Percentiles rank a stretch among this genome's conserved stretches.
These are phyloP conservation scores for Spizellomyces sp. DNA, from an alignment of 192 early-diverging fungal species.

Conservation along the genomic window DNA sequence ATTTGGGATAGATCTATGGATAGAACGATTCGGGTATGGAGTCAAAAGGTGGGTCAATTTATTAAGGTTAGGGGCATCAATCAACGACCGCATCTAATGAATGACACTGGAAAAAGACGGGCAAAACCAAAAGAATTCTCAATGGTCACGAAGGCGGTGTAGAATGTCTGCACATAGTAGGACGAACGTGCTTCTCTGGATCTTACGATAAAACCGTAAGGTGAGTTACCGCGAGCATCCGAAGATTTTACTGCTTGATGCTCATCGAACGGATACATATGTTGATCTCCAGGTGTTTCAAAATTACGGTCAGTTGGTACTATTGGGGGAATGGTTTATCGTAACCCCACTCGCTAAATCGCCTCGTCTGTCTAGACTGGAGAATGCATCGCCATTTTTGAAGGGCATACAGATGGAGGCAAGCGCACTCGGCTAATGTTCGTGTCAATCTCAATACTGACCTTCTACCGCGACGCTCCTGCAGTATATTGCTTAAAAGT, in stretches of 20 bases:
- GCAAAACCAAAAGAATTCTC: slow-evolving; percentile 38
- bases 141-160: slow-evolving; percentile 51
- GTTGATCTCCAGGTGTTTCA: slow-evolving; percentile 36
- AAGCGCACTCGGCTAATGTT: neutral
- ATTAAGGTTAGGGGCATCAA: neutral
- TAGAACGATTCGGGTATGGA: slow-evolving; percentile 55
- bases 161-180: slow-evolving; percentile 47
- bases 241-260: neutral
- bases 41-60: slow-evolving; percentile 27
- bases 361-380: slow-evolving; percentile 39
- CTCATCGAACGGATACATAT: neutral
- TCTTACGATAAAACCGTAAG: slow-evolving; percentile 58
- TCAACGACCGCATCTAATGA: neutral
- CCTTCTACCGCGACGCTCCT: neutral
- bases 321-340: neutral
- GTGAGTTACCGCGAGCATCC: slow-evolving; percentile 9
- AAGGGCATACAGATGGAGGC: slow-evolving; percentile 59
- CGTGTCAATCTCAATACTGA: neutral
- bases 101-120: slow-evolving; percentile 21
- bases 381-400: slow-evolving; percentile 45
- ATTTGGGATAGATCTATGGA: slow-evolving; percentile 52
- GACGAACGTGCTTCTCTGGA: slow-evolving; percentile 47
- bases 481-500: slow-evolving; percentile 53
- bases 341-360: neutral
- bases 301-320: slow-evolving; percentile 34